These are phyloP conservation scores for Fusarium sp. DNA, from an alignment of 2,329 filamentous ascomycete species.

Conservation along the genomic window DNA sequence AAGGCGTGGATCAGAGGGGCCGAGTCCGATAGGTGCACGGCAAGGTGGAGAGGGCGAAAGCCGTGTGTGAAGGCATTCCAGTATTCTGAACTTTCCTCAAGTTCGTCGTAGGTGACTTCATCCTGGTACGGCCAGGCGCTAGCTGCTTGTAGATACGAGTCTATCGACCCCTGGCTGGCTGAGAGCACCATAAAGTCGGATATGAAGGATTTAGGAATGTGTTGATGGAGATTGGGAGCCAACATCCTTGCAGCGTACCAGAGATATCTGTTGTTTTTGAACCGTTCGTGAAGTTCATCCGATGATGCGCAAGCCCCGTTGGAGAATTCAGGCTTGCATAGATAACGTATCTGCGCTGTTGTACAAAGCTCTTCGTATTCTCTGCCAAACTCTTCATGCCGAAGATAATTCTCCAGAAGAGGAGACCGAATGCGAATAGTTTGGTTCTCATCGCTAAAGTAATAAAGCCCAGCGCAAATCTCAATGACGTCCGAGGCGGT, in stretches of 20 bases:
- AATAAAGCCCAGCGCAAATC: not conserved
- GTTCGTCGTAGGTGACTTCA: not conserved
- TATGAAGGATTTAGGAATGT: not conserved
- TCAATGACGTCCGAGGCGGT: not conserved
- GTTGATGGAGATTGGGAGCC: not conserved
- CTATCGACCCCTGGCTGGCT: not conserved
- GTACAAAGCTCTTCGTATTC: not conserved
- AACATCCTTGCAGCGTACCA: constrained; percentile 1
- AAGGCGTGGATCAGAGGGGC: not conserved
- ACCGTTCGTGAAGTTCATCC: not conserved
- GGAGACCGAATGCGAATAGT: not conserved
- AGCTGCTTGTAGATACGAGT: constrained; percentile 5
- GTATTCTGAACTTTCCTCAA: not conserved
- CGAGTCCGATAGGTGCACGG: not conserved
- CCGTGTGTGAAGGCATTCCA: not conserved
- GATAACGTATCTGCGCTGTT: not conserved
- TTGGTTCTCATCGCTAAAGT: not conserved
- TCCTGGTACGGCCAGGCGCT: not conserved
- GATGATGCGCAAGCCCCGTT: not conserved
- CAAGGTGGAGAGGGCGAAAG: not conserved
- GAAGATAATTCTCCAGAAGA: not conserved
- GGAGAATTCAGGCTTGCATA: not conserved
- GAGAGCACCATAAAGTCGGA: not conserved
- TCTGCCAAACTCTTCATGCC: not conserved
- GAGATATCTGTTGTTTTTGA: constrained; percentile 1